These are phyloP conservation scores for Narthecium ossifragum DNA, from an alignment of 106 monocot genomes.

Conservation along the genomic window DNA sequence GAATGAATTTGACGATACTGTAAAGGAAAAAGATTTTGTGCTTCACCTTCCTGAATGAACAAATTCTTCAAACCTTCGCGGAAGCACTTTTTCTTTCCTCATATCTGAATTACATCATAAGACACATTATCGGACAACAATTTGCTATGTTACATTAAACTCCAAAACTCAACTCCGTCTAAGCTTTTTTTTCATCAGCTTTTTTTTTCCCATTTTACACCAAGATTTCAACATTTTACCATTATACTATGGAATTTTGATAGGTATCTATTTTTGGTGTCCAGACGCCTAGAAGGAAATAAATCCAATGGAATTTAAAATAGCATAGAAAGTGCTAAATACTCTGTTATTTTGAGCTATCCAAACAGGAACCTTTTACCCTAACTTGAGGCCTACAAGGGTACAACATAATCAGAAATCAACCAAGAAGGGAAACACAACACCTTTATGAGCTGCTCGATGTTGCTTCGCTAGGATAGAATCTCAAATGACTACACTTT, in stretches of 20 bases:
- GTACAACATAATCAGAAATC: too few relatives aligned
- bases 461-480: slow-evolving; percentile 7
- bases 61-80: not conserved
- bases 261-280: slow-evolving; percentile 4
- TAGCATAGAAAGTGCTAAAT: too few relatives aligned
- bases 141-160: slow-evolving; percentile 41
- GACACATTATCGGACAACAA: slow-evolving; percentile 26
- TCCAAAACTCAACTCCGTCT: slow-evolving; percentile 9
- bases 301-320: not conserved
- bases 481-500: slow-evolving; percentile 22
- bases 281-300: too few relatives aligned
- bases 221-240: slow-evolving; percentile 14
- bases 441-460: slow-evolving; percentile 19
- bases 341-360: too few relatives aligned
- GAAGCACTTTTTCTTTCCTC: not conserved
- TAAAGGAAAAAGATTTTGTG: not conserved
- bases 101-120: not conserved
- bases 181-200: slow-evolving; percentile 2
- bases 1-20: too few relatives aligned
- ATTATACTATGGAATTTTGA: slow-evolving; percentile 6
- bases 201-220: not conserved
- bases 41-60: slow-evolving; percentile 9
- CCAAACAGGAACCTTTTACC: not conserved
- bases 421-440: not conserved
- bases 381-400: too few relatives aligned